These are phyloP conservation scores for Plantago ovata DNA, from an alignment of 257 asterid genomes.

Conservation along the genomic window DNA sequence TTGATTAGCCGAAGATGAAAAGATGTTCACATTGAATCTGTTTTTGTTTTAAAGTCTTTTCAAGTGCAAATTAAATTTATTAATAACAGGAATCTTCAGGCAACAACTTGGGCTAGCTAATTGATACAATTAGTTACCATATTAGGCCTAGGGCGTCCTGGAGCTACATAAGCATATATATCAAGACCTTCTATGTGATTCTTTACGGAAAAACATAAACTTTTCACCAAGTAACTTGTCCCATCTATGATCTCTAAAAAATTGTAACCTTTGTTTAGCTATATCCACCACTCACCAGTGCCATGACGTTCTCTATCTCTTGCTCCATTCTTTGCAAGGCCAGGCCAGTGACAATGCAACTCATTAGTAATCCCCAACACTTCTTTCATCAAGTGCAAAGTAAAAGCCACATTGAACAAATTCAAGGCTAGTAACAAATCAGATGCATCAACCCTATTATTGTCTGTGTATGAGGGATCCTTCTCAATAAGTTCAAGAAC, in stretches of 20 bases:
- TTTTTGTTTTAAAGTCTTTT: too few species aligned
- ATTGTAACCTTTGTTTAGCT: background rate
- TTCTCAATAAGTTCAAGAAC: background rate
- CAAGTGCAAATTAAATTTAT: too few species aligned
- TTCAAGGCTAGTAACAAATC: background rate
- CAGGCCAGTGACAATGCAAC: too few species aligned
- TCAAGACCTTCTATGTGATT: background rate
- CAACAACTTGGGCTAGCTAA: too few species aligned
- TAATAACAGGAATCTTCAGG: too few species aligned
- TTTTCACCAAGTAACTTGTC: background rate
- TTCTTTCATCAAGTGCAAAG: background rate
- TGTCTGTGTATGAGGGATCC: background rate
- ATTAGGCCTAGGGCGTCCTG: background rate
- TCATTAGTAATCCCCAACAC: too few species aligned
- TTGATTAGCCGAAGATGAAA: too few species aligned
- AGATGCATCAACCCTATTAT: background rate
- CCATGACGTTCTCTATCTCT: background rate
- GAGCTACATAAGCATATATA: background rate
- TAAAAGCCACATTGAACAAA: background rate
- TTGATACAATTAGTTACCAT: too few species aligned
- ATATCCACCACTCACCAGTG: background rate
- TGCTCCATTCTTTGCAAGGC: background rate
- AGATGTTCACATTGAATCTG: too few species aligned
- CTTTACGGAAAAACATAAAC: background rate
- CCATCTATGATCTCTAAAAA: background rate